A percentile compares a stretch with the other conserved stretches of the same genome.
These are phyloP conservation scores for Metschnikowia dekortorum DNA, from an alignment of 805 yeast species.

Conservation along the genomic window DNA sequence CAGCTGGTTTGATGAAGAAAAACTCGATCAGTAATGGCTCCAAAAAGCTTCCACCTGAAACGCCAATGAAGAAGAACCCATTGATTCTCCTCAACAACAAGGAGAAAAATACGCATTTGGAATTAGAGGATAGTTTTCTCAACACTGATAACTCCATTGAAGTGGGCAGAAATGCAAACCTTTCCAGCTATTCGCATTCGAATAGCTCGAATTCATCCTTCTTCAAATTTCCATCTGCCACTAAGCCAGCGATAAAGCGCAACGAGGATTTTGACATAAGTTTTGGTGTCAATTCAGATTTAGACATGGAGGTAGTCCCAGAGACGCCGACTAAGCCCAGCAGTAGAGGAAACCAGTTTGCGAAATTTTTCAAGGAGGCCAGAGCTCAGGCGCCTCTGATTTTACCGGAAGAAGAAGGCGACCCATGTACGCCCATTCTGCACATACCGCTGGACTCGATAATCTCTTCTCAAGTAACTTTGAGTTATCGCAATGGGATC, in stretches of 20 bases:
- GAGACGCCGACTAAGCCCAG: slow-evolving; percentile 37
- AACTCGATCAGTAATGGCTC: slow-evolving; percentile 22
- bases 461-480: slow-evolving; percentile 21
- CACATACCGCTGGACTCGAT: slow-evolving; percentile 17
- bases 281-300: slow-evolving; percentile 14
- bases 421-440: slow-evolving; percentile 19
- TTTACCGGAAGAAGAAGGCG: slow-evolving; percentile 5
- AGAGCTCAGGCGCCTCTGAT: slow-evolving; percentile 1
- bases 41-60: slow-evolving; percentile 38
- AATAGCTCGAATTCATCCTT: slow-evolving; percentile 33
- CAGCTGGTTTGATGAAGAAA: slow-evolving; percentile 66
- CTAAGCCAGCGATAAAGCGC: slow-evolving; percentile 13
- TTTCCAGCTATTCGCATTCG: slow-evolving; percentile 16
- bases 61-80: slow-evolving; percentile 42
- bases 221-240: slow-evolving; percentile 25
- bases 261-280: slow-evolving; percentile 20
- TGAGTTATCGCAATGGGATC: slow-evolving; percentile 10
- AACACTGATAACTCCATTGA: slow-evolving; percentile 29
- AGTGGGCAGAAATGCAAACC: slow-evolving; percentile 31
- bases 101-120: slow-evolving; percentile 8
- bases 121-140: slow-evolving; percentile 13
- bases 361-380: slow-evolving; percentile 3
- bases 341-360: slow-evolving; percentile 12
- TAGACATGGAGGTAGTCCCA: slow-evolving; percentile 19
- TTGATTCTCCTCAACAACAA: slow-evolving; percentile 29